These are phyloP conservation scores for Colletotrichum chlorophyti DNA, from an alignment of 2,329 filamentous ascomycete genomes.

Conservation along the genomic window DNA sequence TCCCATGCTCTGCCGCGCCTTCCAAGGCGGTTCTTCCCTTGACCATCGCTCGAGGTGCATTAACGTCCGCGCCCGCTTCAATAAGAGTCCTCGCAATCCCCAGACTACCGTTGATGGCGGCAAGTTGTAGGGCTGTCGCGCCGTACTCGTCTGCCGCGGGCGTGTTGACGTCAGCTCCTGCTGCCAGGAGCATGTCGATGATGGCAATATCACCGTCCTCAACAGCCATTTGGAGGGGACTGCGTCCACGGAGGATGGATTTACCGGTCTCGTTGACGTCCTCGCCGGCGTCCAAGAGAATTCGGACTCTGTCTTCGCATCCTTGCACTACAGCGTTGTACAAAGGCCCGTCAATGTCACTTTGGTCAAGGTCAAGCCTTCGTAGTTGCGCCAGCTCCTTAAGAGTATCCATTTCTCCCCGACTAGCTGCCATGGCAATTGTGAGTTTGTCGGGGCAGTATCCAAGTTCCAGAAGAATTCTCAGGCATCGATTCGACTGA, in stretches of 20 bases:
- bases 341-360: not conserved
- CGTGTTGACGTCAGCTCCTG: not conserved
- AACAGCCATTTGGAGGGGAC: not conserved
- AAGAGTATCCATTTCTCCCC: not conserved
- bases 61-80: not conserved
- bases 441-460: not conserved
- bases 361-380: not conserved
- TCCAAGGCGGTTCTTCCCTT: not conserved
- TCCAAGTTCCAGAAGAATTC: not conserved
- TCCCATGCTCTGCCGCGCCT: constrained; percentile 2
- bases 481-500: not conserved
- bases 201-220: not conserved
- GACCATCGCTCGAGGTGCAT: not conserved
- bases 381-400: not conserved
- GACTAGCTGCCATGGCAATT: not conserved
- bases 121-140: not conserved
- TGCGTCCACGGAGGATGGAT: rapidly evolving
- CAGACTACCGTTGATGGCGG: not conserved
- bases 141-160: rapidly evolving
- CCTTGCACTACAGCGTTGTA: rapidly evolving
- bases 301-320: not conserved
- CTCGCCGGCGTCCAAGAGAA: not conserved
- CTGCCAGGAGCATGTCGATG: not conserved
- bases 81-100: not conserved
- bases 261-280: not conserved